Conservation (phyloP, 2,329 filamentous ascomycete species). For the Trichoderma arundinaceum region DNA sequence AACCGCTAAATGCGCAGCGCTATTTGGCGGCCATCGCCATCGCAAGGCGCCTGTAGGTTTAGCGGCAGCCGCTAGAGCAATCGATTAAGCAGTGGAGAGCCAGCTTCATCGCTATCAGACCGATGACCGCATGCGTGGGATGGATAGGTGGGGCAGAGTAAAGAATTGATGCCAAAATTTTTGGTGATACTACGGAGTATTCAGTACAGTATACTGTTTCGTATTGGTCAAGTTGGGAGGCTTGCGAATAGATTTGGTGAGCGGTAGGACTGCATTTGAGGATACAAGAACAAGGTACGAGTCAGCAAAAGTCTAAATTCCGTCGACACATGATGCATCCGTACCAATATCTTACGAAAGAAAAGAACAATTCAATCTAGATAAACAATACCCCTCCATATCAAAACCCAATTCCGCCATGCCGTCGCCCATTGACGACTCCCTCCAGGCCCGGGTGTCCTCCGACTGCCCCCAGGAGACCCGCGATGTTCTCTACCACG, state of each 20-base stretch:
- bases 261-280: background rate
- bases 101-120: background rate
- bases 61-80: constrained; percentile 11
- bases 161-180: constrained; percentile 12
- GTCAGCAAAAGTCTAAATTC: background rate
- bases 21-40: background rate
- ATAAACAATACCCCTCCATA: constrained; percentile 18
- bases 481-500: constrained; percentile 58
- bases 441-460: constrained; percentile 59
- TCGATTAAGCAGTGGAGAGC: constrained; percentile 16
- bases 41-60: background rate
- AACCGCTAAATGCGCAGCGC: background rate
- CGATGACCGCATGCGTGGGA: constrained; percentile 10
- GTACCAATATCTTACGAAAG: too few species aligned
- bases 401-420: constrained; percentile 28
- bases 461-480: constrained; percentile 57
- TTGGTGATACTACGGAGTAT: background rate
- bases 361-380: background rate
- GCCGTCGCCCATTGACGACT: constrained; percentile 52
- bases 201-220: background rate
- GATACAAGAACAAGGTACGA: background rate
- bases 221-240: background rate
- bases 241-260: background rate
- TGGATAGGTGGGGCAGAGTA: constrained; percentile 14
- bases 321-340: background rate